These are phyloP conservation scores for Pseudonectria buxi DNA, from an alignment of 2,329 filamentous ascomycete genomes.

Conservation along the genomic window DNA sequence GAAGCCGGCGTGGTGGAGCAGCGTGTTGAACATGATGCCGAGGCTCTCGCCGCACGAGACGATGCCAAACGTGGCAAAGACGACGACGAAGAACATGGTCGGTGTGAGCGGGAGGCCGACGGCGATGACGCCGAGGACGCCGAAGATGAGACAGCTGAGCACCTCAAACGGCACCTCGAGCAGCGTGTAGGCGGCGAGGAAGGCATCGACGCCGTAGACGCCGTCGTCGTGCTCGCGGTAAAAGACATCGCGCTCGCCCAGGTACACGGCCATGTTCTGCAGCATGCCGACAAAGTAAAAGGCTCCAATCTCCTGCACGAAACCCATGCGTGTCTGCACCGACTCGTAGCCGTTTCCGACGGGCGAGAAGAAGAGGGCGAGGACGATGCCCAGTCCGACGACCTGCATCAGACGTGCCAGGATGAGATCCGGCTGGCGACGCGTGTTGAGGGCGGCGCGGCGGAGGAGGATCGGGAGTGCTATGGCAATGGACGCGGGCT, in stretches of 20 bases:
- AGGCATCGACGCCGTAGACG: constrained; percentile 64
- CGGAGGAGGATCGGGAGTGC: constrained; percentile 63
- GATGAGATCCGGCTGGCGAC: constrained; percentile 57
- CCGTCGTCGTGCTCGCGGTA: constrained; percentile 70
- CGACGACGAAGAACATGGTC: constrained; percentile 59
- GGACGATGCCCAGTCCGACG: constrained; percentile 53
- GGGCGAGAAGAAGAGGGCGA: constrained; percentile 66
- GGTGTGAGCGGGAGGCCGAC: constrained; percentile 57
- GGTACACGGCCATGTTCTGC: constrained; percentile 71
- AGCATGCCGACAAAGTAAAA: constrained; percentile 74
- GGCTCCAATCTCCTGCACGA: constrained; percentile 64
- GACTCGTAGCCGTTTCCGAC: constrained; percentile 61
- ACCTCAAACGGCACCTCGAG: constrained; percentile 69
- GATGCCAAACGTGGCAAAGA: constrained; percentile 66
- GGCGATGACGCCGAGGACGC: constrained; percentile 56
- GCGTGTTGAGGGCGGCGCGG: constrained; percentile 62
- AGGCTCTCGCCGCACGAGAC: constrained; percentile 69
- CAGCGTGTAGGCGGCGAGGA: constrained; percentile 62
- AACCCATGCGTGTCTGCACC: constrained; percentile 67
- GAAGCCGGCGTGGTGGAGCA: constrained; percentile 68
- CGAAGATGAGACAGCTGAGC: constrained; percentile 57
- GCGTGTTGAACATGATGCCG: constrained; percentile 74
- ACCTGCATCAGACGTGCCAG: constrained; percentile 63
- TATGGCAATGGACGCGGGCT: constrained; percentile 52
- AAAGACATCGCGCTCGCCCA: constrained; percentile 66